phyloP scores from a whole-genome alignment of 495 filamentous ascomycete species.

The Xylaria cubensis region DNA sequence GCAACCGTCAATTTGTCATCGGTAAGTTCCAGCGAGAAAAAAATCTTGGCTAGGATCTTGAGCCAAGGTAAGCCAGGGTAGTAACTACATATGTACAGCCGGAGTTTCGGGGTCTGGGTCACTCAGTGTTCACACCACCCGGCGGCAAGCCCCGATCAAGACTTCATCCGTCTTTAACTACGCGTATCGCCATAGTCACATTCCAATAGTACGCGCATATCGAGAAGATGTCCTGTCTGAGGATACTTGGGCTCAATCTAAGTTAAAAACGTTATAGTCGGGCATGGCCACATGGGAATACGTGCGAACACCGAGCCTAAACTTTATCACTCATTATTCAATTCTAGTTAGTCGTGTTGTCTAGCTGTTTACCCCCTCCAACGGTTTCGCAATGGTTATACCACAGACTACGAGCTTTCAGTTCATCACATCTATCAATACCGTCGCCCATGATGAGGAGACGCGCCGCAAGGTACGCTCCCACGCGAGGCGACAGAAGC shows the following conservation, averaged over 20 bases:
- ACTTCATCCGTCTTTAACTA: constrained; percentile 21
- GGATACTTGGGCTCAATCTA: not conserved
- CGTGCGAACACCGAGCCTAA: constrained; percentile 1
- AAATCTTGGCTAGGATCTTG: not conserved
- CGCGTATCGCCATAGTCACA: not conserved
- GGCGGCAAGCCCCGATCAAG: constrained; percentile 19
- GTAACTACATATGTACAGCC: not conserved
- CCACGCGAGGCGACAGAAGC: constrained; percentile 40
- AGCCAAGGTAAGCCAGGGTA: constrained; percentile 9
- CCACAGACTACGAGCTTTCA: constrained; percentile 35
- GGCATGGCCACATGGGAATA: constrained; percentile 9
- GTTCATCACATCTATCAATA: constrained; percentile 45
- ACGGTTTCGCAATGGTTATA: constrained; percentile 25
- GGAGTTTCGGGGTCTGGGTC: constrained; percentile 19
- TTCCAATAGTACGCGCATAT: constrained; percentile 12
- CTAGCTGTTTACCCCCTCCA: not conserved
- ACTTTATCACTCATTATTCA: not conserved
- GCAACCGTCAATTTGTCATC: constrained; percentile 23
- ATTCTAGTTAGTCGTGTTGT: not conserved
- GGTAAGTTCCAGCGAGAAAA: constrained; percentile 16
- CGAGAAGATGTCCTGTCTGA: not conserved
- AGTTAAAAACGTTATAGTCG: constrained; percentile 10
- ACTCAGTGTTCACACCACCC: constrained; percentile 16
- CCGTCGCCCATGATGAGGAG: constrained; percentile 42
- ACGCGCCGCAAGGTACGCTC: constrained; percentile 42